Percentiles rank a stretch among this genome's conserved stretches.
Evolutionary conservation across 1,284 basidiomycete species (phyloP).

Genomic region (Vanrija sp.): DNA sequence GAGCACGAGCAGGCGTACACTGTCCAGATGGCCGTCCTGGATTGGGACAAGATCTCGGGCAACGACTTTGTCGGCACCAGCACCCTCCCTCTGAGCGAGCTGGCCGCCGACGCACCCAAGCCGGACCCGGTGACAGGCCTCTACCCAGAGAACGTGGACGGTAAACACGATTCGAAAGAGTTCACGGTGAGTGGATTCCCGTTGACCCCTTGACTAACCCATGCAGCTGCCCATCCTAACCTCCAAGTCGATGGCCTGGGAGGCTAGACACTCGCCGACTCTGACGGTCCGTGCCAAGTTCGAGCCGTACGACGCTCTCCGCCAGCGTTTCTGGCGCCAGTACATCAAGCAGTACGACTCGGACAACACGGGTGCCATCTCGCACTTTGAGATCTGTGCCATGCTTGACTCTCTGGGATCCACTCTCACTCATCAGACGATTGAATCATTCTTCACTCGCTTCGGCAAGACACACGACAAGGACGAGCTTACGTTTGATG

Average conservation of each 20-base stretch:
- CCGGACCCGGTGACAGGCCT: conserved; percentile 68
- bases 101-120: conserved; percentile 68
- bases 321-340: conserved; percentile 87
- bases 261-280: conserved; percentile 44
- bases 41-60: conserved; percentile 81
- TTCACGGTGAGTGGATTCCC: conserved; percentile 52
- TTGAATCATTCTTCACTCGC: conserved; percentile 73
- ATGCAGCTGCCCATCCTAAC: conserved; percentile 42
- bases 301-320: conserved; percentile 86
- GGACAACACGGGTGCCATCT: conserved; percentile 74
- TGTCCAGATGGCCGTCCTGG: conserved; percentile 75
- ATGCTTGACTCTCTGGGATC: conserved; percentile 97
- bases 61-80: conserved; percentile 84
- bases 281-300: conserved; percentile 72
- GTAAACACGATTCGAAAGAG: conserved; percentile 63
- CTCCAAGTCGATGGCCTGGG: conserved; percentile 45
- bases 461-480: conserved; percentile 62
- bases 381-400: conserved; percentile 82
- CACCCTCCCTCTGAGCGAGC: conserved; percentile 62
- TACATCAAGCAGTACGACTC: conserved; percentile 88
- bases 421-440: conserved; percentile 75
- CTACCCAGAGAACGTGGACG: conserved; percentile 59
- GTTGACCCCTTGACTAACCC: too few relatives aligned
- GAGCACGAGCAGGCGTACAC: conserved; percentile 75
- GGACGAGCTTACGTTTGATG: conserved; percentile 72